Evolutionary conservation across 192 early-diverging fungal genomes (phyloP), one percentile per base, ranked within the genome.

Genomic region (Dispira parvispora): DNA sequence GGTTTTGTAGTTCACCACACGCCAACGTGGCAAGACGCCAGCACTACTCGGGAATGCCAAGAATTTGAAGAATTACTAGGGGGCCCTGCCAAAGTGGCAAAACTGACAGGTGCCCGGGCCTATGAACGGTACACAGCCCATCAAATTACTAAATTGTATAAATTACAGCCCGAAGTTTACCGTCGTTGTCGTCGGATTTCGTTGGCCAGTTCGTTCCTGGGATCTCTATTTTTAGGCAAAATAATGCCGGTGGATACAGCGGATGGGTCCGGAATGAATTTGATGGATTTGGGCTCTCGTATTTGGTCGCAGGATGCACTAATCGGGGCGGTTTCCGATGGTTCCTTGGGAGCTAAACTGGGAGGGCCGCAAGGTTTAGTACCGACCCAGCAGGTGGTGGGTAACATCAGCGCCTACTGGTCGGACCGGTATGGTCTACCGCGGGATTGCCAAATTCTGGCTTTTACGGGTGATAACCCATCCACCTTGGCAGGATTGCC

Each of bases 261-360:
- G n/a, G 49, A 50, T 50, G 49, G 49, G 8, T 50, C 49, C 49
- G 49, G 49, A 20, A 50, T 50, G 49, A 50, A 50, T 50, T 4
- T 23, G 16, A 18, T 50, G 49, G 49, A 50, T 50, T 20, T 50
- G n/a, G n/a, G 49, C 4, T 20, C n/a, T 8, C 16, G 23, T 20
- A 18, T 4, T 18, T 50, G 49, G 49, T 50, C 49, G 8, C 8
- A 1, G 3, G 32, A 38, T 50, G 23, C 49, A 3, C 16, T 50
- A 20, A 23, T 8, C 8, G n/a, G 49, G 4, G 23, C 23, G 4
- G 49, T 50, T 23, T 18, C 49, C n/a, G 49, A 50, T 8, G 49
- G 23, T 23, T 20, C n/a, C 49, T 23, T 50, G 49, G n/a, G 16
- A 20, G 4, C 4, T 23, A 50, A 50, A 23, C 49, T 50, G 23